A percentile compares a stretch with the other conserved stretches of the same genome.
phyloP scores from a whole-genome alignment of 2,329 filamentous ascomycete species.

The Westerdykella sp. region DNA sequence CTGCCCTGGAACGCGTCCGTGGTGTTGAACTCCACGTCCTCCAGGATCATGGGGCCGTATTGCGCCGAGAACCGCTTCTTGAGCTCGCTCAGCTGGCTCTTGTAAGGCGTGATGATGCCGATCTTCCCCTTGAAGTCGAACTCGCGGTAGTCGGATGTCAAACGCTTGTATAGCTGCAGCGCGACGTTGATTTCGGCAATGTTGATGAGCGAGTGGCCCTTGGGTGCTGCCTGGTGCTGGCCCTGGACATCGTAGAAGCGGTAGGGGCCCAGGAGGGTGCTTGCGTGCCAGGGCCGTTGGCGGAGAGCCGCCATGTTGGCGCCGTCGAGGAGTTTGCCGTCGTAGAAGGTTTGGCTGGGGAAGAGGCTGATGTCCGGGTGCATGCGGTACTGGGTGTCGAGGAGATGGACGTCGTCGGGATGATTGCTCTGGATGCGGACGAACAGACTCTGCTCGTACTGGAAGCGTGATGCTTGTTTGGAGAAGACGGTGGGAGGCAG shows the following conservation, averaged over 20 bases:
- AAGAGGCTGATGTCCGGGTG: slow-evolving; percentile 93
- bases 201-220: slow-evolving; percentile 87
- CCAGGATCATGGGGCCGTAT: slow-evolving; percentile 70
- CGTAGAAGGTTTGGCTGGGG: slow-evolving; percentile 88
- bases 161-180: slow-evolving; percentile 73
- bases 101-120: slow-evolving; percentile 97
- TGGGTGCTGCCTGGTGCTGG: slow-evolving; percentile 71
- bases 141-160: slow-evolving; percentile 63
- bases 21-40: slow-evolving; percentile 92
- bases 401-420: slow-evolving; percentile 78
- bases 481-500: slow-evolving; percentile 93
- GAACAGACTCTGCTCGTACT: slow-evolving; percentile 97
- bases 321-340: slow-evolving; percentile 78
- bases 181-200: slow-evolving; percentile 79
- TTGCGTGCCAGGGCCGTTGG: slow-evolving; percentile 77
- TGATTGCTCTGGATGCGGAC: slow-evolving; percentile 96
- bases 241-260: slow-evolving; percentile 96
- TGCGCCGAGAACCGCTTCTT: slow-evolving; percentile 64
- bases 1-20: slow-evolving; percentile 97
- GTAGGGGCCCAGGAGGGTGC: slow-evolving; percentile 77
- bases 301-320: slow-evolving; percentile 73
- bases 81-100: slow-evolving; percentile 79
- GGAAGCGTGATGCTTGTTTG: slow-evolving; percentile 82
- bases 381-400: slow-evolving; percentile 99
- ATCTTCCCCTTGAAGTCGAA: slow-evolving; percentile 75